These are phyloP conservation scores for Ambrosiella cleistominuta DNA, from an alignment of 2,329 filamentous ascomycete species.

Conservation along the genomic window DNA sequence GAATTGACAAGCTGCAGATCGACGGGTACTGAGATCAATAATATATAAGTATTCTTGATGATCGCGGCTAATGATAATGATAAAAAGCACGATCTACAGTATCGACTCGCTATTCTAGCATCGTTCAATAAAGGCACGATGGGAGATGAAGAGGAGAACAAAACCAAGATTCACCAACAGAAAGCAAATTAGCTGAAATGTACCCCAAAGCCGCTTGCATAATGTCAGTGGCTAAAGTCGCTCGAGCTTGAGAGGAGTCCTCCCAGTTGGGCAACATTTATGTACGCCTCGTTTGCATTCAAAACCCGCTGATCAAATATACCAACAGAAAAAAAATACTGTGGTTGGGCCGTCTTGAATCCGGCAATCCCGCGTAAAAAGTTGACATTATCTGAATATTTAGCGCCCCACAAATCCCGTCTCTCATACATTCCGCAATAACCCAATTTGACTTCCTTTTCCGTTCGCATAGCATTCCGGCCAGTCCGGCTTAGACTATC, in stretches of 20 bases:
- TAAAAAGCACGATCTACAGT: constrained; percentile 3
- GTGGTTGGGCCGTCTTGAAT: neutral
- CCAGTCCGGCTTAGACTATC: no score
- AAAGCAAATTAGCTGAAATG: no score
- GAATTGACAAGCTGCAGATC: neutral
- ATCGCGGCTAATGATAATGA: neutral
- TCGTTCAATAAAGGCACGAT: constrained; percentile 12
- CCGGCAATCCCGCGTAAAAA: neutral
- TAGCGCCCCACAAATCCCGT: neutral
- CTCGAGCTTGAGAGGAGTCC: neutral
- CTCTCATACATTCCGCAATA: neutral
- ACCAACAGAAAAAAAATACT: neutral
- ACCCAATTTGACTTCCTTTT: neutral
- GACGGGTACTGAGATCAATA: neutral
- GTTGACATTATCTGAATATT: neutral
- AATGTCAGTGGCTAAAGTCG: neutral
- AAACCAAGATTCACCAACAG: constrained; percentile 9
- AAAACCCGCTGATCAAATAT: neutral
- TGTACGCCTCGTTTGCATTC: neutral
- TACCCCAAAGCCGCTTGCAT: no score
- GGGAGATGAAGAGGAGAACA: constrained; percentile 9
- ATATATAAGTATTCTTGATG: neutral
- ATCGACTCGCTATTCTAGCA: constrained; percentile 8
- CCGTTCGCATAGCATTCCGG: no score
- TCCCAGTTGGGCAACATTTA: neutral